Evolutionary conservation across 768 basidiomycete genomes (phyloP).

Genomic region (Auriscalpium microsporum): DNA sequence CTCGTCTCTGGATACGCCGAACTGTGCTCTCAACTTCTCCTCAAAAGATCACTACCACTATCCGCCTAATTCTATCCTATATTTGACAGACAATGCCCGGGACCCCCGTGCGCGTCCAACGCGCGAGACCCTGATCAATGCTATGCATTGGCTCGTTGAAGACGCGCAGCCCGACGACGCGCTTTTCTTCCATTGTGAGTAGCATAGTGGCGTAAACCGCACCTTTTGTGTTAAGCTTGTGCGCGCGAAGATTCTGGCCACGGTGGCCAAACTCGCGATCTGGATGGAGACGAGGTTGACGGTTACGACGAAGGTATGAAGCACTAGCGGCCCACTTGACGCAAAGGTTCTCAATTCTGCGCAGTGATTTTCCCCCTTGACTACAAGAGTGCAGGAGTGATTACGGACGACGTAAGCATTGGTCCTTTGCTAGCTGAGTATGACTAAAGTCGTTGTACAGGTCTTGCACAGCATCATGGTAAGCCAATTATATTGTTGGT

Average conservation of each 20-base stretch:
- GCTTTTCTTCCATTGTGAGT: conserved; percentile 82
- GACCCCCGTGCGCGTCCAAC: conserved; percentile 67
- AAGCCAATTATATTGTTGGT: neutral
- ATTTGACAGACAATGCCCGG: conserved; percentile 68
- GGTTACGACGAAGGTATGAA: conserved; percentile 69
- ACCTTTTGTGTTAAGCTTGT: neutral
- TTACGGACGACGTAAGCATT: conserved; percentile 75
- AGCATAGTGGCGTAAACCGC: neutral
- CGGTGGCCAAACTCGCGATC: conserved; percentile 83
- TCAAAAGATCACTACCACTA: conserved; percentile 16
- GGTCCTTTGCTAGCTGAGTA: neutral
- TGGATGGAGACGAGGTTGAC: conserved; percentile 76
- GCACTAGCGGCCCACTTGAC: neutral
- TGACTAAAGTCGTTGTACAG: conserved; percentile 26
- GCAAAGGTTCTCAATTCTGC: neutral
- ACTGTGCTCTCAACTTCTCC: neutral
- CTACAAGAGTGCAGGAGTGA: conserved; percentile 56
- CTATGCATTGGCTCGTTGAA: conserved; percentile 88
- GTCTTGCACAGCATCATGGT: conserved; percentile 77
- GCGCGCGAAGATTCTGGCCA: conserved; percentile 72
- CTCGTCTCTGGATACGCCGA: neutral
- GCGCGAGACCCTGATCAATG: conserved; percentile 69
- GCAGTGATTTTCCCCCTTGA: conserved; percentile 84
- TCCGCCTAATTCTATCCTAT: conserved; percentile 67
- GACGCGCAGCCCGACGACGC: conserved; percentile 78